Conservation (phyloP, 768 basidiomycete species). For the Cystofilobasidium macerans region DNA sequence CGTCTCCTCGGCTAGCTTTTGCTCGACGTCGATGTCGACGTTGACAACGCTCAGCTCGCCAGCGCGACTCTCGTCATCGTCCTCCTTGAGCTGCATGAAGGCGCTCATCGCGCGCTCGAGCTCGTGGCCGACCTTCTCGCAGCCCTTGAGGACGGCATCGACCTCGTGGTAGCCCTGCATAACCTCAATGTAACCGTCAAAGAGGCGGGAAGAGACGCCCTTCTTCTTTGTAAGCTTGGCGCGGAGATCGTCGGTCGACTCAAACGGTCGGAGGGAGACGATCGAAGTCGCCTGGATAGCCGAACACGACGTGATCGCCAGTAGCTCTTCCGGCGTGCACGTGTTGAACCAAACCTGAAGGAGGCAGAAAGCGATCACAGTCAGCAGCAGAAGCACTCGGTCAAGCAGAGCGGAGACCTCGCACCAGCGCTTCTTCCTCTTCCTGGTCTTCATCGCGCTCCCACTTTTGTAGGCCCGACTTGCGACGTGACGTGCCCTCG, state of each 20-base stretch:
- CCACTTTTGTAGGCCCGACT: slow-evolving; percentile 15
- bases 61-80: slow-evolving; percentile 29
- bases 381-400: no score
- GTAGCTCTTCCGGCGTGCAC: slow-evolving; percentile 39
- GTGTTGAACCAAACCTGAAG: slow-evolving; percentile 41
- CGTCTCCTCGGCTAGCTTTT: slow-evolving; percentile 12
- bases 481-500: not conserved
- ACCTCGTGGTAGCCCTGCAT: slow-evolving; percentile 67
- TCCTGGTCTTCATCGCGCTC: slow-evolving; percentile 16
- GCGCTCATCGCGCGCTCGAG: slow-evolving; percentile 63
- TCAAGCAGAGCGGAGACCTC: no score
- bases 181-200: slow-evolving; percentile 78
- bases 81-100: slow-evolving; percentile 47
- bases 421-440: slow-evolving; percentile 13
- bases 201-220: slow-evolving; percentile 78
- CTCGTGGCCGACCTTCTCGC: slow-evolving; percentile 69
- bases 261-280: slow-evolving; percentile 66
- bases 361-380: no score
- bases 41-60: slow-evolving; percentile 28
- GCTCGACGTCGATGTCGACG: slow-evolving; percentile 31
- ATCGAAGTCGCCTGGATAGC: slow-evolving; percentile 69
- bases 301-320: slow-evolving; percentile 51
- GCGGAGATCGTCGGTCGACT: slow-evolving; percentile 61
- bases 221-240: slow-evolving; percentile 79
- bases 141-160: slow-evolving; percentile 75